Percentiles rank a stretch among this genome's conserved stretches.
These are phyloP conservation scores for Mycena chlorophos DNA, from an alignment of 768 basidiomycete species.

Conservation along the genomic window DNA sequence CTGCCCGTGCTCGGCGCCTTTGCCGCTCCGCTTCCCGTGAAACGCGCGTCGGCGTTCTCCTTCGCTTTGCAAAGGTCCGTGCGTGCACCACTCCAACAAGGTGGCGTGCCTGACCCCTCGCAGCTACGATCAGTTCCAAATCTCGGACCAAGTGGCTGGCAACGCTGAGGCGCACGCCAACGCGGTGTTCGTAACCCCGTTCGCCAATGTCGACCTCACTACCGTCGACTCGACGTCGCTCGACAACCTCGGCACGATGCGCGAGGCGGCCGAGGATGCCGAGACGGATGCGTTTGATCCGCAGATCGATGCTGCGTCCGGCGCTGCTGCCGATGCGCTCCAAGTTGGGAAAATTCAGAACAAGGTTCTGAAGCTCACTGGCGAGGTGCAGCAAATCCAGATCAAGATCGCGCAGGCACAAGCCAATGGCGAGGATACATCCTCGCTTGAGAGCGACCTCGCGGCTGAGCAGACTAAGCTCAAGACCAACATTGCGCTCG, in stretches of 20 bases:
- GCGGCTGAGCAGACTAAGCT: constrained; percentile 28
- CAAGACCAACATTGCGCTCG: not conserved
- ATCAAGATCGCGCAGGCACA: constrained; percentile 40
- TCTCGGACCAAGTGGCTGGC: constrained; percentile 39
- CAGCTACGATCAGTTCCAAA: constrained; percentile 34
- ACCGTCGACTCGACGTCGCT: constrained; percentile 31
- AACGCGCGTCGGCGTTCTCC: constrained; percentile 9
- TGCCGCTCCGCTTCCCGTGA: constrained; percentile 24
- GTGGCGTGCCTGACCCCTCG: not conserved
- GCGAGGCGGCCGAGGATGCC: constrained; percentile 24
- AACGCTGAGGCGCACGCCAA: constrained; percentile 37
- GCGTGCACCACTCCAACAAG: not conserved
- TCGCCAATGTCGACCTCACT: constrained; percentile 34
- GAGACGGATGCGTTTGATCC: constrained; percentile 27
- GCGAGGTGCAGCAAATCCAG: constrained; percentile 34
- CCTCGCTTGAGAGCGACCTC: constrained; percentile 28
- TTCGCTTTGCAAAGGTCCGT: constrained; percentile 26
- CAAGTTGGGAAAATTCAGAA: constrained; percentile 44
- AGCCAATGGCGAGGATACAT: constrained; percentile 33
- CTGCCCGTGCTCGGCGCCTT: constrained; percentile 18
- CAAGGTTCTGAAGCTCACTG: constrained; percentile 46
- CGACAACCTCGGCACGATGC: constrained; percentile 23
- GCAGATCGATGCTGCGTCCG: constrained; percentile 24
- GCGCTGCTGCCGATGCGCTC: constrained; percentile 29
- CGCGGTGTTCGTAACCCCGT: constrained; percentile 41